Conservation (phyloP, 2,329 filamentous ascomycete species). For the Ceratocystis destructans region DNA sequence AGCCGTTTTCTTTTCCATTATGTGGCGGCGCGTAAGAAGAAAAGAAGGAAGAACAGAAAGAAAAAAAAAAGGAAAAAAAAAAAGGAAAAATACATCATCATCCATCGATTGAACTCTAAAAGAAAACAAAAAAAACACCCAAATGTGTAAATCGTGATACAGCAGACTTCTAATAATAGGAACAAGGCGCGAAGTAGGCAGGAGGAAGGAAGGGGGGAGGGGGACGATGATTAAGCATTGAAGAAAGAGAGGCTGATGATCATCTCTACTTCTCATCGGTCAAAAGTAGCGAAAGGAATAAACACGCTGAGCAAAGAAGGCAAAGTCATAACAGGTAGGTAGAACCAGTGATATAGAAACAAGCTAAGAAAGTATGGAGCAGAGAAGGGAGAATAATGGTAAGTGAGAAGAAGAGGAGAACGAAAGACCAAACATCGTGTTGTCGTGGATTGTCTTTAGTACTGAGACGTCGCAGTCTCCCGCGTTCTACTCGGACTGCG, state of each 20-base stretch:
- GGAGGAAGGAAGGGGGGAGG: neutral
- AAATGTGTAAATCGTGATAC: neutral
- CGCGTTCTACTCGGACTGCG: constrained; percentile 19
- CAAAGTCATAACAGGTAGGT: neutral
- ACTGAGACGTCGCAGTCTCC: constrained; percentile 14
- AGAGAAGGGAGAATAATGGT: neutral
- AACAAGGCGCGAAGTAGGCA: neutral
- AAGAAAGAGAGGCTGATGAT: neutral
- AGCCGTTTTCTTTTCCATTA: too few relatives aligned
- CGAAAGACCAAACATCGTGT: neutral
- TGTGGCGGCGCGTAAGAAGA: neutral
- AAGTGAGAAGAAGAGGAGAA: neutral
- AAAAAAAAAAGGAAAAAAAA: neutral
- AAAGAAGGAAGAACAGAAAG: neutral
- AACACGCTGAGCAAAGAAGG: neutral
- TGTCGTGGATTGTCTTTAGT: neutral
- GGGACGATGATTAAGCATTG: neutral
- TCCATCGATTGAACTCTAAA: neutral
- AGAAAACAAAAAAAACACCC: neutral
- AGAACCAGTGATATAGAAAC: constrained; percentile 5
- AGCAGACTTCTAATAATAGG: constrained; percentile 2
- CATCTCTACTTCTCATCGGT: neutral
- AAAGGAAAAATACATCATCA: neutral
- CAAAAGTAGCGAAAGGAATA: neutral
- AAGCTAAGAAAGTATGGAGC: neutral